phyloP scores from a whole-genome alignment of 495 filamentous ascomycete species.

The Thermothielavioides terrestris region DNA sequence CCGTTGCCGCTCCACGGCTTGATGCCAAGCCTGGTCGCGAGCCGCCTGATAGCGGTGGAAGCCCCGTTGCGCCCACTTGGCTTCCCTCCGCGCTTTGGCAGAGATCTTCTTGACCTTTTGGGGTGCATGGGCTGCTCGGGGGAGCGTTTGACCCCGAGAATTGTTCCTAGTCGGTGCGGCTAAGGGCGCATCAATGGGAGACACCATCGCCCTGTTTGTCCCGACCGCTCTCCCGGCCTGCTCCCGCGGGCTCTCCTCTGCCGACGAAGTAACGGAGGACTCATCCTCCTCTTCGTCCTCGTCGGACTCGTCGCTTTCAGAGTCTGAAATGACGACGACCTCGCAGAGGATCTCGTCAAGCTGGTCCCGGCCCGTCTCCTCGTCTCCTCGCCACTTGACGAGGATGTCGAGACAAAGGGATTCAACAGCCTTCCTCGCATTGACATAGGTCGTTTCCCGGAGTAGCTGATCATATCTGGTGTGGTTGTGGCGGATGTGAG shows the following conservation, averaged over 20 bases:
- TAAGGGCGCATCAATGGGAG: not conserved
- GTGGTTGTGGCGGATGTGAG: conserved; percentile 78
- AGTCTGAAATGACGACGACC: conserved; percentile 73
- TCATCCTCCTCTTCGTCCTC: conserved; percentile 18
- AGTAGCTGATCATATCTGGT: conserved; percentile 80
- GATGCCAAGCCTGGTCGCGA: conserved; percentile 27
- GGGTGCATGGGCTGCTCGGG: not conserved
- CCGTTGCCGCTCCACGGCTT: conserved; percentile 24
- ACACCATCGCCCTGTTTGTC: not conserved
- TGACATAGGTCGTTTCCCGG: conserved; percentile 51
- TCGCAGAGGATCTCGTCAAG: conserved; percentile 75
- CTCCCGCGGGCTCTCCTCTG: not conserved
- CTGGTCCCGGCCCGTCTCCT: conserved; percentile 64
- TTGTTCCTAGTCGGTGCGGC: not conserved
- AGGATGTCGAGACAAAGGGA: conserved; percentile 61
- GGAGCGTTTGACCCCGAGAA: not conserved
- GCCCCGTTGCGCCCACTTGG: conserved; percentile 25
- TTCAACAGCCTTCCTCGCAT: conserved; percentile 64
- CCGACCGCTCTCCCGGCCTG: not conserved
- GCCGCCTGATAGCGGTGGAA: conserved; percentile 34
- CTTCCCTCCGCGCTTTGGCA: conserved; percentile 11
- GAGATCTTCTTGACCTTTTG: conserved; percentile 18
- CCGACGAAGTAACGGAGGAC: conserved; percentile 15
- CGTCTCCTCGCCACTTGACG: conserved; percentile 81
- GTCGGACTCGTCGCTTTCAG: conserved; percentile 56